Evolutionary conservation across 139 green algal genomes (phyloP).

Genomic region (Gonium pectorale): DNA sequence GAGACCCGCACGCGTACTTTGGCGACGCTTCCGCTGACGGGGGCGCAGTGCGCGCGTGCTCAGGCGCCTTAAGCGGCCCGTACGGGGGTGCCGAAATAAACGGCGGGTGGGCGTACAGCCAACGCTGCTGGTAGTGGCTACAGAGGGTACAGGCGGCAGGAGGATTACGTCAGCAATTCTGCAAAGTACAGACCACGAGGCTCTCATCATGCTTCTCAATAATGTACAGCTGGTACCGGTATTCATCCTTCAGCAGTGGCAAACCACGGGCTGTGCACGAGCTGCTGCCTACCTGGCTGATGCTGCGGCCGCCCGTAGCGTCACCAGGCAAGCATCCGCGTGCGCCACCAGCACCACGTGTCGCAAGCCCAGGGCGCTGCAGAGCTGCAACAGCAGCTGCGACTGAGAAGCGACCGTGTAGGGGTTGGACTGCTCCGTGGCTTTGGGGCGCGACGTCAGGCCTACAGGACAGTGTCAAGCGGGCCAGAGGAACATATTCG

Average conservation of each 20-base stretch:
- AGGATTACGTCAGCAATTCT: too few relatives aligned
- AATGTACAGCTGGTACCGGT: too few relatives aligned
- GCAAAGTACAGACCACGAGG: too few relatives aligned
- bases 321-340: slow-evolving; percentile 77
- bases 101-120: not conserved
- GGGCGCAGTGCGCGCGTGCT: not conserved
- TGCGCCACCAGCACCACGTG: slow-evolving; percentile 73
- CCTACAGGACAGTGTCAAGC: slow-evolving; percentile 47
- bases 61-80: not conserved
- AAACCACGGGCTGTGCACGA: too few relatives aligned
- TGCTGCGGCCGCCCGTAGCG: slow-evolving; percentile 64
- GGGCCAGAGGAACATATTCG: too few relatives aligned
- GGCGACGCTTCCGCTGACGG: not conserved
- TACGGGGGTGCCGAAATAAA: not conserved
- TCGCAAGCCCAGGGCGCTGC: slow-evolving; percentile 55
- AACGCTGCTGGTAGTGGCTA: slow-evolving; percentile 21
- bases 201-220: too few relatives aligned
- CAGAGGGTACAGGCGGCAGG: too few relatives aligned
- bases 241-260: too few relatives aligned
- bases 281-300: slow-evolving; percentile 47
- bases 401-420: slow-evolving; percentile 71
- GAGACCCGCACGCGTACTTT: not conserved
- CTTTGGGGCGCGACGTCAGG: slow-evolving; percentile 57
- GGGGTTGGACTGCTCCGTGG: slow-evolving; percentile 9
- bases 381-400: slow-evolving; percentile 70